phyloP scores from a whole-genome alignment of 805 yeast species.

The Kluyveromyces nonfermentans region DNA sequence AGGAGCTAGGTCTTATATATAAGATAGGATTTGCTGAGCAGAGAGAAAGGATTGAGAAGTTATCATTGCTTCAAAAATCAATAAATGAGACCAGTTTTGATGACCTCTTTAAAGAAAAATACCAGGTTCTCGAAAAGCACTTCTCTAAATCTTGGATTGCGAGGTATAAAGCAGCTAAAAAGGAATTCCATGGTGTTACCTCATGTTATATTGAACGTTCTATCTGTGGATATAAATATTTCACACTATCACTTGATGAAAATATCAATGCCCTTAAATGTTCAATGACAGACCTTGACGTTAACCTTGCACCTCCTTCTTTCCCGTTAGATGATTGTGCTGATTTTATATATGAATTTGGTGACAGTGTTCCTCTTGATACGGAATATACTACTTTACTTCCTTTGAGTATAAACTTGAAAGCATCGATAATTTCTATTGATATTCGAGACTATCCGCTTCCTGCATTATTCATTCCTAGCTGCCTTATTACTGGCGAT shows the following conservation, averaged over 20 bases:
- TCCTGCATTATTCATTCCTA: constrained; percentile 44
- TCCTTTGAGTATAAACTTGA: constrained; percentile 39
- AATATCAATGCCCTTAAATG: constrained; percentile 5
- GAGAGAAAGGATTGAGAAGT: constrained; percentile 37
- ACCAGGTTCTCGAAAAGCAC: constrained; percentile 21
- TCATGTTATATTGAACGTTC: background rate
- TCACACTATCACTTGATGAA: background rate
- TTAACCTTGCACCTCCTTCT: constrained; percentile 24
- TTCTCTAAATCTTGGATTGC: constrained; percentile 35
- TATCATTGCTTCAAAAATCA: constrained; percentile 19
- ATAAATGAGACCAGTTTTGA: background rate
- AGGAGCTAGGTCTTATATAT: constrained; percentile 45
- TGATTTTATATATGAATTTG: constrained; percentile 32
- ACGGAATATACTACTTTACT: constrained; percentile 45
- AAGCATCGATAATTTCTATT: constrained; percentile 35
- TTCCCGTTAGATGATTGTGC: constrained; percentile 21
- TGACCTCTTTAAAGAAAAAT: constrained; percentile 4
- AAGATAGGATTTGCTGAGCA: constrained; percentile 55
- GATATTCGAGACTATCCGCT: constrained; percentile 47
- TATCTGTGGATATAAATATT: background rate
- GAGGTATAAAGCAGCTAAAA: constrained; percentile 25
- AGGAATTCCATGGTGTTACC: constrained; percentile 23
- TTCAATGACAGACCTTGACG: constrained; percentile 15
- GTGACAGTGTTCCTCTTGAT: constrained; percentile 45
- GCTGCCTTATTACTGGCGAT: constrained; percentile 35